Evolutionary conservation across 371 early-diverging fungal species (phyloP).

Genomic region (Haplosporangium sp.): DNA sequence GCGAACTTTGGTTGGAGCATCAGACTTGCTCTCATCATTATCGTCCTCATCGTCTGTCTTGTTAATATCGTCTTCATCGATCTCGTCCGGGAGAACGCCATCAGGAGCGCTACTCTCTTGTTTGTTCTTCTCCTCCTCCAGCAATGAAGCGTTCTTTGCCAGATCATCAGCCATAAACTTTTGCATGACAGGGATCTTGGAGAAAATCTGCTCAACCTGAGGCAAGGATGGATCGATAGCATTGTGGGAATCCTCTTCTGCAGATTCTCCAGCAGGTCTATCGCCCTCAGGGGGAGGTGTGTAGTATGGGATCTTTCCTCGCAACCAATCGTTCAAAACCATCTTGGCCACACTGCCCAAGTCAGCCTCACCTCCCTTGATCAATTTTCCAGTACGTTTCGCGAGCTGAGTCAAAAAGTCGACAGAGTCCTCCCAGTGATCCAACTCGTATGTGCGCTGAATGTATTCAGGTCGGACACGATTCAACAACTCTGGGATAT

Average conservation of each 20-base stretch:
- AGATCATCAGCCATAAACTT: conserved; percentile 85
- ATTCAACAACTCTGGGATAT: conserved; percentile 87
- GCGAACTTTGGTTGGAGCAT: conserved; percentile 34
- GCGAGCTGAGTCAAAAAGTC: conserved; percentile 96
- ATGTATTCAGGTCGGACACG: conserved; percentile 93
- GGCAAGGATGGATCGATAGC: conserved; percentile 39
- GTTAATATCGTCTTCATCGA: conserved; percentile 56
- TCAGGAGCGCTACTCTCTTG: conserved; percentile 56
- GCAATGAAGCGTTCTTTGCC: conserved; percentile 68
- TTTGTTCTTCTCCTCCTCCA: conserved; percentile 64
- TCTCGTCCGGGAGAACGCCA: conserved; percentile 57
- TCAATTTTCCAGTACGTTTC: conserved; percentile 90
- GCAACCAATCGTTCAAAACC: conserved; percentile 99
- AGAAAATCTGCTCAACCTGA: conserved; percentile 84
- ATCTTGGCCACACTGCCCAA: conserved; percentile 94
- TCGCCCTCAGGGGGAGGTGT: conserved; percentile 82
- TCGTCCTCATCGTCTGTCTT: conserved; percentile 57
- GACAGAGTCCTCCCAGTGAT: conserved; percentile 83
- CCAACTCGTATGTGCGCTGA: conserved; percentile 90
- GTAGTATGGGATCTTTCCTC: conserved; percentile 99
- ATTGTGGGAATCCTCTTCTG: conserved; percentile 41
- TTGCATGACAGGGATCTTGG: conserved; percentile 83
- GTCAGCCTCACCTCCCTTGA: conserved; percentile 98
- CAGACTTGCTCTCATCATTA: conserved; percentile 13
- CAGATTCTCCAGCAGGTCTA: conserved; percentile 38